Base-by-base conservation (phyloP, 2,329 filamentous ascomycete genomes). In the Zymoseptoria brevis region DNA sequence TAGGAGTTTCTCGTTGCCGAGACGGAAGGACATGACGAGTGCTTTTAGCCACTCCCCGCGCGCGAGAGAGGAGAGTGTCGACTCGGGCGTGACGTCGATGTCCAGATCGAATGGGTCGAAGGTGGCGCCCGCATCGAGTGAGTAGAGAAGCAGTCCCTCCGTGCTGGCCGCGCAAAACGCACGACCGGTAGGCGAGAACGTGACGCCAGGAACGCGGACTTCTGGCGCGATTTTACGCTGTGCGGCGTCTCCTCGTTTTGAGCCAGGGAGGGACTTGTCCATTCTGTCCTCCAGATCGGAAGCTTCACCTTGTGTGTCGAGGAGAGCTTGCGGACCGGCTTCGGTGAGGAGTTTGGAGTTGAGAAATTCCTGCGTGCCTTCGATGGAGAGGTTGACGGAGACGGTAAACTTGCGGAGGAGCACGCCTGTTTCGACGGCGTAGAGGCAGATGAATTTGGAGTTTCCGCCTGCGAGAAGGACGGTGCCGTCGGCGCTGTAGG, bases 51-150 rank as follows among this genome's bases (percentile, higher is more conserved):
- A 96, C 71, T 96, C 89, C 62, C 83, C 83, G 58, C 91, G 85
- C 59, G 87, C 80, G 0, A 97, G 80, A 0, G 91, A 94, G 2
- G 87, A 69, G 4, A 80, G 70, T 0, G 77, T 80, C 19, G 69
- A 91, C 1, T 89, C 86, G 0, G 93, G 93, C 4, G 94, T 99
- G 66, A 99, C 89, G 64, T 89, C 89, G 71, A 97, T 88, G 74
- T 96, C 92, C 16, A 99, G 85, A 72, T 99, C 94, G 69, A 96
- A 96, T 0, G 94, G 94, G 71, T 99, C 94, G 71, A 99, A 99
- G 62, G 91, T 83, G 26, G 94, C 81, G 4, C 85, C 81, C 49
- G 85, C 87, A 71, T 99, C 94, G 24, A 99, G 80, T 63, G 89
- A 94, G 79, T 97, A 99, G 62, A 99, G 87, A 50, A 99, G 80